phyloP scores from a whole-genome alignment of 495 filamentous ascomycete species.

The Parachaetomium inaequale region DNA sequence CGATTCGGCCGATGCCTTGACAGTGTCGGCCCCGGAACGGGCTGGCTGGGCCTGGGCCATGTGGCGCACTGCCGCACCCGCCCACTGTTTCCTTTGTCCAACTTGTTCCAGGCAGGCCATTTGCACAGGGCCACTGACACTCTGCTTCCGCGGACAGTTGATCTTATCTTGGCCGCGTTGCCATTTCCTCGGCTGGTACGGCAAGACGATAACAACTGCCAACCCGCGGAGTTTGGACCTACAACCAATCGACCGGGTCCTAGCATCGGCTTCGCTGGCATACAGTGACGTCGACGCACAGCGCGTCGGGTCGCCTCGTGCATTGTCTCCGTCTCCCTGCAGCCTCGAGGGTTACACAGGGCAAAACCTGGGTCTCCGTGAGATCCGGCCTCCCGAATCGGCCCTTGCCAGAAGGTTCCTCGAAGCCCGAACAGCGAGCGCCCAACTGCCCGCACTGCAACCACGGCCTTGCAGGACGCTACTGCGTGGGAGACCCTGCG shows the following conservation, averaged over 20 bases:
- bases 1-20: no score
- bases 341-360: slow-evolving; percentile 21
- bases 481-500: background rate
- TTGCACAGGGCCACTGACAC: background rate
- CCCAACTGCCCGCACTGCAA: background rate
- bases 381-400: slow-evolving; percentile 13
- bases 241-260: background rate
- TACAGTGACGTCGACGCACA: slow-evolving; percentile 28
- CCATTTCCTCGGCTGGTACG: background rate
- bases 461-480: background rate
- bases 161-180: background rate
- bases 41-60: background rate
- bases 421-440: background rate
- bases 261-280: slow-evolving; percentile 1
- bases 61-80: background rate
- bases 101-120: background rate
- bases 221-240: background rate
- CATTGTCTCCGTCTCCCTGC: slow-evolving; percentile 16
- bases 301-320: slow-evolving; percentile 21
- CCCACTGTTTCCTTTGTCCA: background rate
- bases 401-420: background rate
- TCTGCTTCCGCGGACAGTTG: background rate
- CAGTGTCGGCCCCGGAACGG: background rate
- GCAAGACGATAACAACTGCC: background rate
- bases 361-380: slow-evolving; percentile 3